Percentiles rank a stretch among this genome's conserved stretches.
Conservation (phyloP, 2,329 filamentous ascomycete genomes). For the Elsinoe batatas region DNA sequence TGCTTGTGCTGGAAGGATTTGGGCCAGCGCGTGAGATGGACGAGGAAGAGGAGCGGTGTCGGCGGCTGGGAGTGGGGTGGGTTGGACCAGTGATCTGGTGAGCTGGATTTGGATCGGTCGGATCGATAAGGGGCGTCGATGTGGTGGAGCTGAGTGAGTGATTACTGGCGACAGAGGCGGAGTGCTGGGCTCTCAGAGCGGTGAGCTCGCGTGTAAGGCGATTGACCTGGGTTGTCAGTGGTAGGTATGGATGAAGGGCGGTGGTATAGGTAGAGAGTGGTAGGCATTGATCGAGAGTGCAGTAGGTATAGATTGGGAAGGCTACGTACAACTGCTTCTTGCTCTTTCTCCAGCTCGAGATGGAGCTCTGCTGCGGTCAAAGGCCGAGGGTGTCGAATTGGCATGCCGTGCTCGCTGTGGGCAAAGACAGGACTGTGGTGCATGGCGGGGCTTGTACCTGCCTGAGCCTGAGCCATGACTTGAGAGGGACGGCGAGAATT, state of each 20-base stretch:
- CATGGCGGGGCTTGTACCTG: constrained; percentile 1
- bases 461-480: constrained; percentile 22
- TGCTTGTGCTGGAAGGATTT: constrained; percentile 17
- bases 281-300: neutral
- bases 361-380: constrained; percentile 84
- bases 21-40: constrained; percentile 16
- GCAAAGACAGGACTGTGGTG: constrained; percentile 6
- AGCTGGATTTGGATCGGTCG: constrained; percentile 38
- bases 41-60: constrained; percentile 35
- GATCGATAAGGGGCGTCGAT: constrained; percentile 31
- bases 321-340: constrained; percentile 72
- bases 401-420: constrained; percentile 29
- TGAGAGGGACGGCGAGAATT: constrained; percentile 39
- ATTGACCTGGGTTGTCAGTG: constrained; percentile 58
- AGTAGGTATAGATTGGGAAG: neutral
- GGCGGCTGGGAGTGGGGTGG: constrained; percentile 45
- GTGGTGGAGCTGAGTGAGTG: constrained; percentile 46
- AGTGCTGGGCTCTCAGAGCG: constrained; percentile 59
- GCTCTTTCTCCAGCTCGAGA: constrained; percentile 83
- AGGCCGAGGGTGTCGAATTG: constrained; percentile 75
- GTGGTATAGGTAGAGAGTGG: neutral
- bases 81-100: constrained; percentile 37
- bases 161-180: constrained; percentile 46
- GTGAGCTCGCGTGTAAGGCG: constrained; percentile 82
- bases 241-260: neutral